Percentiles rank a stretch among this genome's conserved stretches.
These are phyloP conservation scores for Sequoia sempervirens DNA, from an alignment of 75 land plant genomes.

Conservation along the genomic window DNA sequence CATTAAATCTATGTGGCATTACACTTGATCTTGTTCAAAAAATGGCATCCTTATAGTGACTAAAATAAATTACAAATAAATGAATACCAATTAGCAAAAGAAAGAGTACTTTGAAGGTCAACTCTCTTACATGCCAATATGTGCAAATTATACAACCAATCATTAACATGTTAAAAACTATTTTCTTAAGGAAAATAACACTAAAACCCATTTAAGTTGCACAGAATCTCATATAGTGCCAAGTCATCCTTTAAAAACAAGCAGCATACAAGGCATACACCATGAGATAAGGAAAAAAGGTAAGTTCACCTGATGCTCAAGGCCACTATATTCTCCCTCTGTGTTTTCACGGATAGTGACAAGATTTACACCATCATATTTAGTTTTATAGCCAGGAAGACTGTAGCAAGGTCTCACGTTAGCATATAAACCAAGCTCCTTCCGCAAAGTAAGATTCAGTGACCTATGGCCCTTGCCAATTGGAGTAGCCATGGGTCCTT, in stretches of 20 bases:
- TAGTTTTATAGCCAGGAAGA: slow-evolving; percentile 93
- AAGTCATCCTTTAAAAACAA: not conserved
- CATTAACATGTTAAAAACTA: not conserved
- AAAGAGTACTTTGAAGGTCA: not conserved
- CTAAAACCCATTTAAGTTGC: not conserved
- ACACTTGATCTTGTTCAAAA: not conserved
- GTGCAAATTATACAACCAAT: not conserved
- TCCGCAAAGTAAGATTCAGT: slow-evolving; percentile 87
- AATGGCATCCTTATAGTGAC: not conserved
- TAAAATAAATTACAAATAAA: not conserved
- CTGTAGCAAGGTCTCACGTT: slow-evolving; percentile 98
- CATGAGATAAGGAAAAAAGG: not conserved
- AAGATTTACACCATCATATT: slow-evolving; percentile 87
- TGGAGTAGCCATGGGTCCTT: slow-evolving; percentile 99
- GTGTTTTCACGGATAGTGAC: slow-evolving; percentile 97
- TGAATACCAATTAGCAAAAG: not conserved
- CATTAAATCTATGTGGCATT: not conserved
- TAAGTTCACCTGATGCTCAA: slow-evolving; percentile 93
- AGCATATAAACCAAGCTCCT: slow-evolving; percentile 93
- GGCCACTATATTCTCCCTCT: slow-evolving; percentile 99
- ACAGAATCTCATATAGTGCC: not conserved
- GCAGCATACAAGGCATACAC: not conserved
- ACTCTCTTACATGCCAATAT: not conserved
- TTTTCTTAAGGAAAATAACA: not conserved
- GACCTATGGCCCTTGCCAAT: slow-evolving; percentile 98